phyloP scores from a whole-genome alignment of 441 rosid genomes.

The Biscutella laevigata region DNA sequence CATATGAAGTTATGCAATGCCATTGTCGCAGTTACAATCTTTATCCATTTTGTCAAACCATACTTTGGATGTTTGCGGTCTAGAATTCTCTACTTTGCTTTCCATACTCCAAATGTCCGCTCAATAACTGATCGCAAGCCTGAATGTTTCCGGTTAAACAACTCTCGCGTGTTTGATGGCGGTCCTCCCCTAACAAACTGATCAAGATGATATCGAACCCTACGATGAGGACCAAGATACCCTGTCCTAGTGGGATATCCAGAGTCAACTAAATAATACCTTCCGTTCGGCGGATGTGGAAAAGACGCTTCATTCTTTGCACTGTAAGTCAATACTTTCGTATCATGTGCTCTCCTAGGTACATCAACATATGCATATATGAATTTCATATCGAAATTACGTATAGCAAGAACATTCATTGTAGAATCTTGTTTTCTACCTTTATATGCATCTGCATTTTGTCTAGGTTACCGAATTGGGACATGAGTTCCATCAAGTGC shows the following conservation, averaged over 20 bases:
- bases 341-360: neutral
- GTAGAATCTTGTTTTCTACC: neutral
- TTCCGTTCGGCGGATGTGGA: neutral
- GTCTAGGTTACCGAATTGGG: neutral
- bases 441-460: neutral
- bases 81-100: neutral
- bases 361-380: neutral
- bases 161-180: neutral
- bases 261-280: neutral
- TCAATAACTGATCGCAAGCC: neutral
- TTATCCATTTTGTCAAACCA: neutral
- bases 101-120: neutral
- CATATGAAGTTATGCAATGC: neutral
- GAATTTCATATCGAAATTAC: too few species aligned
- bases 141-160: neutral
- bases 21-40: neutral
- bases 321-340: neutral
- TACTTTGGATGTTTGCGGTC: neutral
- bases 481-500: neutral
- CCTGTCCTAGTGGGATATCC: neutral
- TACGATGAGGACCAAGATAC: neutral
- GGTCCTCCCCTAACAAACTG: neutral
- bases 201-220: neutral
- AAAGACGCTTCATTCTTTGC: neutral
- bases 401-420: too few species aligned